Base-by-base conservation (phyloP, 805 yeast species). In the Candida peoriensis region DNA sequence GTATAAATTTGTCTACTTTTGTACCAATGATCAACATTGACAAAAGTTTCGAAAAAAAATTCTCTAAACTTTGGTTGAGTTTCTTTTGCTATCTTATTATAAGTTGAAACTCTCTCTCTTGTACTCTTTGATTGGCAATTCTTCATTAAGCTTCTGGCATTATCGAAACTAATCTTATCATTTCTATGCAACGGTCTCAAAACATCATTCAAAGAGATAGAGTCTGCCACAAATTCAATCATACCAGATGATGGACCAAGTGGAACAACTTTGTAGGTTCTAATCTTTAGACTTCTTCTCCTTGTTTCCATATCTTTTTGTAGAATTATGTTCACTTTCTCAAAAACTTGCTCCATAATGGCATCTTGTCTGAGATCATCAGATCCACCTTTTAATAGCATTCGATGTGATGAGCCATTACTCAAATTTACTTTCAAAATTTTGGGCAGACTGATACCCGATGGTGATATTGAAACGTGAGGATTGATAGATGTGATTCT, bases 281-380 rank as follows among this genome's bases (percentile, higher is more conserved):
- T 61, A 1, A 93, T 72, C 4, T 72, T 64, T 38, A 90, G 61
- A 2, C 64, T 58, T n/a, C 89, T 57, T 33, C 61, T 68, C 18
- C 78, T 55, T 0, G 90, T 68, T 21, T 72, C 74, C 34, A 68
- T 67, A 49, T 84, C 77, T 17, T 62, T 62, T 9, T 47, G 55
- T 36, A 90, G 68, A 24, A 87, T 71, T 11, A 65, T 58, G 50
- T 89, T 88, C 12, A 88, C 96, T 49, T 88, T 85, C 15, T 72
- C 81, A 57, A 94, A 93, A 2, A 90, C 97, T 54, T 93, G 97
- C 55, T 90, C 94, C 98, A 93, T 94, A 37, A 93, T 86, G 0
- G 95, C 84, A 60, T 93, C 99, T 59, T 94, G 98, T 33, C 97
- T 65, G 34, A 93, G 63, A 59, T 93, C 98, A 60, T 93, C 98